Percentiles rank a stretch among this genome's conserved stretches.
Evolutionary conservation across 2,329 filamentous ascomycete species (phyloP).

Genomic region (Nigrospora osmanthi): DNA sequence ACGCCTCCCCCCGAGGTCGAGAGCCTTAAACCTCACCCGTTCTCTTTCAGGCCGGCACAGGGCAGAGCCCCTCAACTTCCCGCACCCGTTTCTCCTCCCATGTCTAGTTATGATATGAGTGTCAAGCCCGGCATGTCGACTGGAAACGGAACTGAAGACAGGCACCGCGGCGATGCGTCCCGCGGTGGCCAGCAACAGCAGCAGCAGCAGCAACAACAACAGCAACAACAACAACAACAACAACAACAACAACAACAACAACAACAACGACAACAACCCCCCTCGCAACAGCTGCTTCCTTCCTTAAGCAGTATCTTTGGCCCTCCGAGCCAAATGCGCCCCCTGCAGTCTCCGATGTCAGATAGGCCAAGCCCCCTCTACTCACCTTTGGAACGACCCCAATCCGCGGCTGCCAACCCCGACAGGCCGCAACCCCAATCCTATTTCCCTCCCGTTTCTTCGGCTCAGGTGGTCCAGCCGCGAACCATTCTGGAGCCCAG

Average conservation of each 20-base stretch:
- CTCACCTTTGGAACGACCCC: conserved; percentile 40
- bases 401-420: conserved; percentile 25
- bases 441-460: conserved; percentile 35
- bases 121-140: conserved; percentile 34
- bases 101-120: conserved; percentile 49
- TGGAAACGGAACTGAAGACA: conserved; percentile 29
- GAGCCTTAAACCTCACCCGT: conserved; percentile 38
- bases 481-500: conserved; percentile 38
- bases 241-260: too few relatives aligned
- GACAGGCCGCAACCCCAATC: conserved; percentile 32
- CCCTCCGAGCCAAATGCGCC: conserved; percentile 33
- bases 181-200: conserved; percentile 9
- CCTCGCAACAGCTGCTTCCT: conserved; percentile 37
- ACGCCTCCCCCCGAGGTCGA: conserved; percentile 44
- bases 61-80: conserved; percentile 36
- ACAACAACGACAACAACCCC: neutral
- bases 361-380: conserved; percentile 35
- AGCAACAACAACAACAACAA: neutral
- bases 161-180: conserved; percentile 18
- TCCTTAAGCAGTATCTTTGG: conserved; percentile 51
- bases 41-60: conserved; percentile 35
- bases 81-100: conserved; percentile 41
- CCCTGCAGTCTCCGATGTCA: conserved; percentile 35
- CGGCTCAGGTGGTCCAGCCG: conserved; percentile 31
- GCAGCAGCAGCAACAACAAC: too few relatives aligned